Evolutionary conservation across 106 monocot species (phyloP), one percentile per base, ranked within the genome.

Genomic region (Cymbidium sinense): DNA sequence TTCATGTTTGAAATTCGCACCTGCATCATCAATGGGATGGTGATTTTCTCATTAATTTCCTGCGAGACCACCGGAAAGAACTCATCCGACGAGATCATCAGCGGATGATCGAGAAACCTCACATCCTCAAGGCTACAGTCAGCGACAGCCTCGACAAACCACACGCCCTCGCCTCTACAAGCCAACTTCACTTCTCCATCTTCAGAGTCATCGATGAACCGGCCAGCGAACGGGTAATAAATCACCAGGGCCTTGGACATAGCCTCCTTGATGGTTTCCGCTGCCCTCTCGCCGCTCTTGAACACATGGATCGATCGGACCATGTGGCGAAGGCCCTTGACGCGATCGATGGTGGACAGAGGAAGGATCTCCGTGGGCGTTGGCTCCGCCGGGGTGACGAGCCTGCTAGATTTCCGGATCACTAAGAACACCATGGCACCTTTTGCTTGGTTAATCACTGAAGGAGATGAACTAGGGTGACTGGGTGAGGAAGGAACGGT

Each of bases 301-400:
- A 88, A 88, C 25, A 88, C 85, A 37, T 88, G 88, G 8, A 88
- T 30, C 35, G 88, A 88, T 70, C 79, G 78, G 17, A 88, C 85
- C 17, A 54, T 4, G 76, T 82, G 76, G 23, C 79, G 69, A 6
- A 85, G 85, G 17, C 88, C 88, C 1, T 76, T 39, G 5, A 85
- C 77, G 6, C 79, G 76, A 77, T 88, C 88, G 43, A 88, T 85
- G 36, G 33, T 0, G 1, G 88, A 88, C 1, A 88, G 77, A 10
- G 73, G 33, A 30, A 78, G 78, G 17, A 50, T 70, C n/a, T 27
- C 75, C 0, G 36, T 0, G 21, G 84, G 84, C n/a, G 87, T 77
- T 25, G 67, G 65, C 69, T 34, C 74, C 7, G 52, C 15, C 9
- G 81, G 87, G 7, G 25, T 18, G 4, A 78, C 78, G 13, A 87